These are phyloP conservation scores for Wickerhamia fluorescens DNA, from an alignment of 805 yeast genomes.

Conservation along the genomic window DNA sequence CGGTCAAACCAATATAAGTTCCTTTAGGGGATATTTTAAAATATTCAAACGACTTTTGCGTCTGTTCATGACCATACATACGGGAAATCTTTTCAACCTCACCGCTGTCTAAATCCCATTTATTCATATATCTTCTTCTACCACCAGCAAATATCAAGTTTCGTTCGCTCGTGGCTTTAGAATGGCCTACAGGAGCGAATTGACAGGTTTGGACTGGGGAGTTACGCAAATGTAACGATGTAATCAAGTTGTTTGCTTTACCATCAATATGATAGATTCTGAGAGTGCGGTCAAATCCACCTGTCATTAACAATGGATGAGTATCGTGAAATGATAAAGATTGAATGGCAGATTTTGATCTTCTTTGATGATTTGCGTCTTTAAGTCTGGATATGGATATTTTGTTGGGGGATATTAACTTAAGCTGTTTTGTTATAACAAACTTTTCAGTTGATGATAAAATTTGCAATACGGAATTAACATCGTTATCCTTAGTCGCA, in stretches of 20 bases:
- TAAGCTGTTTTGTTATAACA: slow-evolving; percentile 37
- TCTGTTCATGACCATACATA: slow-evolving; percentile 83
- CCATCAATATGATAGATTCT: slow-evolving; percentile 91
- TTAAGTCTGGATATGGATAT: slow-evolving; percentile 75
- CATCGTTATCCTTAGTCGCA: slow-evolving; percentile 11
- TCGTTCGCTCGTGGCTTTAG: slow-evolving; percentile 19
- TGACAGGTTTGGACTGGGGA: slow-evolving; percentile 75
- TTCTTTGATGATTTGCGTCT: slow-evolving; percentile 72
- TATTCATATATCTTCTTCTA: slow-evolving; percentile 83
- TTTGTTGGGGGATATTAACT: slow-evolving; percentile 59
- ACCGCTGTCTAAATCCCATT: slow-evolving; percentile 76
- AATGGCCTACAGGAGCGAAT: slow-evolving; percentile 38
- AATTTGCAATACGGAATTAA: slow-evolving; percentile 26
- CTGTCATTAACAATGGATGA: slow-evolving; percentile 78
- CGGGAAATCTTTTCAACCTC: slow-evolving; percentile 77
- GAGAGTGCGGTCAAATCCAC: slow-evolving; percentile 87
- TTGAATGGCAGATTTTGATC: slow-evolving; percentile 78
- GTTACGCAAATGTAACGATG: slow-evolving; percentile 71
- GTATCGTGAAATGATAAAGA: slow-evolving; percentile 76
- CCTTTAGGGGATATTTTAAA: slow-evolving; percentile 76
- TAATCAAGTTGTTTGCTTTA: slow-evolving; percentile 68
- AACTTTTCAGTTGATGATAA: slow-evolving; percentile 30
- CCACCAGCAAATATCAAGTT: slow-evolving; percentile 76
- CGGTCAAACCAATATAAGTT: slow-evolving; percentile 62
- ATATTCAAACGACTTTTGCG: slow-evolving; percentile 81